Evolutionary conservation across 176 grass and related monocot genomes (phyloP), one percentile per base, ranked within the genome.

Genomic region (Cenchrus purpureus): DNA sequence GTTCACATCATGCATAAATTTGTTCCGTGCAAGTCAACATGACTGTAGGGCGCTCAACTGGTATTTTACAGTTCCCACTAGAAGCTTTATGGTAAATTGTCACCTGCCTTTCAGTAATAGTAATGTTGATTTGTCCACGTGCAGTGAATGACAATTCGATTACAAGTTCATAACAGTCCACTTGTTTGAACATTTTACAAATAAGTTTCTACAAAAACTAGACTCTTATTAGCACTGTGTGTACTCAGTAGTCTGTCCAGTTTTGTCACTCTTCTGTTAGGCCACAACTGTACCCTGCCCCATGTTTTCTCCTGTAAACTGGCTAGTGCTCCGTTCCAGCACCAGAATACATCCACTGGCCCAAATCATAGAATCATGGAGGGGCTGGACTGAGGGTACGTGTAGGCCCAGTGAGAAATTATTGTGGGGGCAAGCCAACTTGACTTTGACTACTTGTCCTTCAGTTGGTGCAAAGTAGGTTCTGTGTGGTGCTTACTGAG

Each of bases 331-430:
- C 74, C n/a, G 17, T 52, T 82, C 50, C 29, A 54, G 40, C 50
- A 77, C 68, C 29, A 61, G 73, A 86, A 40, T 17, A 59, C 59
- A 59, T 32, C 22, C 50, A 15, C n/a, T 65, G 74, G 43, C 5
- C 56, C 48, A 66, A 66, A 49, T 65, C 65, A 78, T 82, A 86
- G 65, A 86, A 86, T 50, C 65, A 86, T 58, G 56, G 71, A 55
- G 48, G 72, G 49, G 57, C 78, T 83, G 79, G 42, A 78, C 58
- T 54, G 5, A 17, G 31, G 14, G 5, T 59, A 73, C 12, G 14
- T 40, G 58, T 78, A 78, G 88, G 84, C 28, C 79, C 84, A 29
- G 6, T 7, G 32, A 73, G 74, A 82, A 82, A 83, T 90, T 90
- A 86, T 86, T 77, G 51, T 59, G 51, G 64, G 50, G 50, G 20